phyloP scores from a whole-genome alignment of 495 filamentous ascomycete species.

The Penicillium desertorum region DNA sequence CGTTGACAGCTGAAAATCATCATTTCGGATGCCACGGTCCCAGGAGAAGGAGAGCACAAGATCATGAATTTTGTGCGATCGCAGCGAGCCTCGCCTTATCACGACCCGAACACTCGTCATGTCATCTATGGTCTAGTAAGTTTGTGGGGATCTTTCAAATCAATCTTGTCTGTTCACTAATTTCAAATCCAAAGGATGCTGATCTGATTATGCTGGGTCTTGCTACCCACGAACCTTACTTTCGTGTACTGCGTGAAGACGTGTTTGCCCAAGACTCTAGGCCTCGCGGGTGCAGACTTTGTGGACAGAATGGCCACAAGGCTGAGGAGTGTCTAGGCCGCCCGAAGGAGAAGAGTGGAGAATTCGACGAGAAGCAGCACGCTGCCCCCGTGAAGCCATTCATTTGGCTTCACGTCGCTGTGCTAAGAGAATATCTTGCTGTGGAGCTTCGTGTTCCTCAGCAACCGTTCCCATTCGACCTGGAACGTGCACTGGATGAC shows the following conservation, averaged over 20 bases:
- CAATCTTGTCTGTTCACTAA: constrained; percentile 22
- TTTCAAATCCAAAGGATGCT: constrained; percentile 59
- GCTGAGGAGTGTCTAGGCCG: constrained; percentile 79
- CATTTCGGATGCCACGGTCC: constrained; percentile 96
- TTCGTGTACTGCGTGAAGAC: constrained; percentile 94
- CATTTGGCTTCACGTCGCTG: constrained; percentile 94
- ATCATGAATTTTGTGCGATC: constrained; percentile 98
- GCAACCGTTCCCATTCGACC: constrained; percentile 78
- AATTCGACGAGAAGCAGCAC: constrained; percentile 81
- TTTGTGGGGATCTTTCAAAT: background rate
- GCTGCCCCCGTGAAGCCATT: constrained; percentile 75
- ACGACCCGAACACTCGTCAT: constrained; percentile 95
- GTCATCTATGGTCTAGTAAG: constrained; percentile 82
- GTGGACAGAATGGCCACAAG: constrained; percentile 87
- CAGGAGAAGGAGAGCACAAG: constrained; percentile 98
- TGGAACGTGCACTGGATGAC: constrained; percentile 96
- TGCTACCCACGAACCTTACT: constrained; percentile 95
- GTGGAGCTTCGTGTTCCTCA: constrained; percentile 80
- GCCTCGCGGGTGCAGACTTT: constrained; percentile 75
- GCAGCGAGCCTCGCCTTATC: constrained; percentile 82
- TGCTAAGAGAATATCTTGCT: constrained; percentile 90
- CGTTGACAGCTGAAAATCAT: constrained; percentile 75
- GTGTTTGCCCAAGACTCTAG: constrained; percentile 90
- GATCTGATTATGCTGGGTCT: constrained; percentile 99
- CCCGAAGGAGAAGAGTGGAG: constrained; percentile 78